Conservation (phyloP, 2,329 filamentous ascomycete genomes). For the Lachnellula cervina region DNA sequence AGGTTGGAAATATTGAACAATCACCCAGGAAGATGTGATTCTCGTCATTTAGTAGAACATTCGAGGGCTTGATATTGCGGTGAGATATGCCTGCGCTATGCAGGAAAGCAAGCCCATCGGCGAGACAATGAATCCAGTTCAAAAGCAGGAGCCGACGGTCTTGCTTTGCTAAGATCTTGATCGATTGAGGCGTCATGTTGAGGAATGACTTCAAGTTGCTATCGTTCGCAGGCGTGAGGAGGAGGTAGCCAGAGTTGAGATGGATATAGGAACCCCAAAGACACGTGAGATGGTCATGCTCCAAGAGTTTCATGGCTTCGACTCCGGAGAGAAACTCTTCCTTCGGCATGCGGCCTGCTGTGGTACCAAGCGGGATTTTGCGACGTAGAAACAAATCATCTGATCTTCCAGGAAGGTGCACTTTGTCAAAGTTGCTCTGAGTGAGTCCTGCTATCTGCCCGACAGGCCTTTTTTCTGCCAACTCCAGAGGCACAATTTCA, state of each 20-base stretch:
- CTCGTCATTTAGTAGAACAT: constrained; percentile 60
- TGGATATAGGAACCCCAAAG: constrained; percentile 68
- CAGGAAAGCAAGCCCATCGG: constrained; percentile 61
- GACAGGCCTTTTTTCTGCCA: constrained; percentile 52
- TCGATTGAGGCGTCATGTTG: constrained; percentile 54
- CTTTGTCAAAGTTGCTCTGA: constrained; percentile 47
- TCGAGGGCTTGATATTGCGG: constrained; percentile 65
- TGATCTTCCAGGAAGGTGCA: constrained; percentile 58
- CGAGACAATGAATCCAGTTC: constrained; percentile 72
- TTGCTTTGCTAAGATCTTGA: constrained; percentile 58
- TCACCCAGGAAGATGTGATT: constrained; percentile 66
- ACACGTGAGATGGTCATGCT: constrained; percentile 66
- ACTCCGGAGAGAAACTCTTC: constrained; percentile 59
- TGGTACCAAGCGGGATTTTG: constrained; percentile 48
- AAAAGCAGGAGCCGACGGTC: constrained; percentile 56
- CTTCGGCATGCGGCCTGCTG: constrained; percentile 40
- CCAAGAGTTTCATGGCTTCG: constrained; percentile 50
- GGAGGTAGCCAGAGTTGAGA: constrained; percentile 57
- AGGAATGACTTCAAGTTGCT: constrained; percentile 64
- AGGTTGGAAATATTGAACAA: constrained; percentile 45
- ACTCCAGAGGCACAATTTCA: constrained; percentile 65
- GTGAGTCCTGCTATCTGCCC: constrained; percentile 38
- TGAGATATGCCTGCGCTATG: constrained; percentile 62
- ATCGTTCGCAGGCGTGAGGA: constrained; percentile 63
- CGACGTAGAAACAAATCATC: constrained; percentile 54